Percentiles rank a stretch among this genome's conserved stretches.
Conservation (phyloP, 169 alveolate genomes). For the Theileria parva region DNA sequence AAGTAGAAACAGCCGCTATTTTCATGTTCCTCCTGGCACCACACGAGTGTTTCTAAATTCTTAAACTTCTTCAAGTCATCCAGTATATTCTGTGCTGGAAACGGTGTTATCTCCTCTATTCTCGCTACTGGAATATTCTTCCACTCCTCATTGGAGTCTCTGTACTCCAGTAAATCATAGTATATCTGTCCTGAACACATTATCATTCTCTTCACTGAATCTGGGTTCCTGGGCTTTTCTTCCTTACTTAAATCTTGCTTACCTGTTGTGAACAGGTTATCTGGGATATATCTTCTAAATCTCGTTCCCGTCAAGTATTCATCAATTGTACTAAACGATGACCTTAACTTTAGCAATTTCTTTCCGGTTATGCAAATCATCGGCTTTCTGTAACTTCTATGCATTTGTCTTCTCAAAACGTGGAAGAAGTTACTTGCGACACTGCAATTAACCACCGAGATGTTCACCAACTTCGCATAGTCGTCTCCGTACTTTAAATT, state of each 20-base stretch:
- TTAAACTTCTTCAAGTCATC: conserved; percentile 70
- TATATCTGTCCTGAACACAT: conserved; percentile 91
- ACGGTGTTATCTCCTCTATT: conserved; percentile 89
- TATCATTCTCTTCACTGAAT: conserved; percentile 78
- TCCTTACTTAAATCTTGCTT: conserved; percentile 27
- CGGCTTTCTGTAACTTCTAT: conserved; percentile 82
- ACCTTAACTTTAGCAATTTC: conserved; percentile 71
- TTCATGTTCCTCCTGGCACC: conserved; percentile 92
- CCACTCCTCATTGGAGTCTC: conserved; percentile 64
- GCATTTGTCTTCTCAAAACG: conserved; percentile 89
- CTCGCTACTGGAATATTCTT: conserved; percentile 78
- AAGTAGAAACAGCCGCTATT: conserved; percentile 87
- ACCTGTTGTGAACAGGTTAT: neutral
- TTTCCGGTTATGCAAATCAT: conserved; percentile 71
- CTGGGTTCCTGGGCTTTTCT: conserved; percentile 6
- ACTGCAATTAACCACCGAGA: conserved; percentile 84
- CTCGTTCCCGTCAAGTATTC: conserved; percentile 62
- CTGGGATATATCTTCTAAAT: conserved; percentile 75
- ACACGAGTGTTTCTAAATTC: conserved; percentile 74
- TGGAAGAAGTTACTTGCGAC: conserved; percentile 92
- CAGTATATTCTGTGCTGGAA: conserved; percentile 80
- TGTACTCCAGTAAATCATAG: conserved; percentile 78
- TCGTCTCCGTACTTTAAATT: conserved; percentile 53
- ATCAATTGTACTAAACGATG: conserved; percentile 69
- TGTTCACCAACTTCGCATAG: conserved; percentile 70